Evolutionary conservation across 768 basidiomycete species (phyloP).

Genomic region (Auriscalpium microsporum): DNA sequence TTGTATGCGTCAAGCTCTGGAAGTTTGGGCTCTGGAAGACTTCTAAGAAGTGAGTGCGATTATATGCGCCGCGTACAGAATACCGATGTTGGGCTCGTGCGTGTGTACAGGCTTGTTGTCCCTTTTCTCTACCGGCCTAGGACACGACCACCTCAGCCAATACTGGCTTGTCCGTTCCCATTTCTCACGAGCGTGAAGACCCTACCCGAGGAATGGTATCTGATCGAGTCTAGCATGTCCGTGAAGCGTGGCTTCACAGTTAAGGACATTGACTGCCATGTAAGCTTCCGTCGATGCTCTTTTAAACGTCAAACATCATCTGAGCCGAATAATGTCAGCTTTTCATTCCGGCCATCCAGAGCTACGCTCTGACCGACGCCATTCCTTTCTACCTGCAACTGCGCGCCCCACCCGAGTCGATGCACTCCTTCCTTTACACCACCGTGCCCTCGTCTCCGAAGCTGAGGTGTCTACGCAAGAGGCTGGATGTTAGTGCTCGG

Average conservation of each 20-base stretch:
- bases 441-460: constrained; percentile 3
- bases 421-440: constrained; percentile 36
- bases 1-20: constrained; percentile 30
- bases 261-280: constrained; percentile 41
- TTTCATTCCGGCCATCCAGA: constrained; percentile 48
- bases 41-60: constrained; percentile 33
- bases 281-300: constrained; percentile 22
- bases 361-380: constrained; percentile 44
- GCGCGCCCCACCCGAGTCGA: constrained; percentile 35
- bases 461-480: constrained; percentile 15
- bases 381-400: constrained; percentile 65
- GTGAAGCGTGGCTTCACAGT: constrained; percentile 26
- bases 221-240: constrained; percentile 38
- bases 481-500: constrained; percentile 1
- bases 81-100: not conserved
- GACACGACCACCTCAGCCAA: constrained; percentile 46
- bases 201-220: constrained; percentile 58
- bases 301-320: not conserved
- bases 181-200: constrained; percentile 54
- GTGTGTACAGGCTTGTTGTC: constrained; percentile 30
- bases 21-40: constrained; percentile 37
- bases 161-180: constrained; percentile 32
- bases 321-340: constrained; percentile 29
- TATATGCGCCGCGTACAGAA: not conserved
- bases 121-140: constrained; percentile 47